Base-by-base conservation (phyloP, 139 green algal genomes). In the Chlamydomonas applanata region DNA sequence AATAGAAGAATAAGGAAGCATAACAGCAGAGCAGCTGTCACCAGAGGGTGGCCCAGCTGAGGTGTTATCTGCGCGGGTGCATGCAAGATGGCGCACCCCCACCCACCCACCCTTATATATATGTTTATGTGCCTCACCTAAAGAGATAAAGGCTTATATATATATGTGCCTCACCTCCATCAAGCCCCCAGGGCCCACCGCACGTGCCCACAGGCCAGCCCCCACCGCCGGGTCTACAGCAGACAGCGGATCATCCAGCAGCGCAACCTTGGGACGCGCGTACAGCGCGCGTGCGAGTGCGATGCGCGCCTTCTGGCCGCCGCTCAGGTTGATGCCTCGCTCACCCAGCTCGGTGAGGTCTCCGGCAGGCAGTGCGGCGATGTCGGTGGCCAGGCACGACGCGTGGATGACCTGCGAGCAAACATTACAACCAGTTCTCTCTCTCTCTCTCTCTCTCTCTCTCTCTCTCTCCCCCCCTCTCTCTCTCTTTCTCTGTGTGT, bases 331-430 rank as follows among this genome's bases (percentile, higher is more conserved):
- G 46, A 98, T 83, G n/a, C 94, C 94, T 1, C 88, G 72, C 83
- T 98, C 93, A 7, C 92, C 94, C 4, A 98, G 83, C 82, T 97
- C 89, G 2, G 94, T 95, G 4, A 68, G 25, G 60, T 96, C 93
- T 0, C 94, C 91, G 27, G 83, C 85, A 14, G 91, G 89, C 64
- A 97, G 76, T 59, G 72, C 36, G 3, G 78, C 78, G 25, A 91
- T 72, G 78, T 97, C 93, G 1, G 24, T 78, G 20, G 59, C 40
- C 74, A 97, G 83, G 13, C 83, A 87, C 64, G 84, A 91, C 0
- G 85, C 85, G 2, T 71, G 16, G 46, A 96, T 56, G 25, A 90
- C 86, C 34, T 46, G 27, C 35, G 63, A 20, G 70, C 60, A 94
- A 49, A n/a, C n/a, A n/a, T n/a, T n/a, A n/a, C n/a, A n/a, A n/a